Evolutionary conservation across 2,329 filamentous ascomycete species (phyloP).

Genomic region (Fusarium miscanthi): DNA sequence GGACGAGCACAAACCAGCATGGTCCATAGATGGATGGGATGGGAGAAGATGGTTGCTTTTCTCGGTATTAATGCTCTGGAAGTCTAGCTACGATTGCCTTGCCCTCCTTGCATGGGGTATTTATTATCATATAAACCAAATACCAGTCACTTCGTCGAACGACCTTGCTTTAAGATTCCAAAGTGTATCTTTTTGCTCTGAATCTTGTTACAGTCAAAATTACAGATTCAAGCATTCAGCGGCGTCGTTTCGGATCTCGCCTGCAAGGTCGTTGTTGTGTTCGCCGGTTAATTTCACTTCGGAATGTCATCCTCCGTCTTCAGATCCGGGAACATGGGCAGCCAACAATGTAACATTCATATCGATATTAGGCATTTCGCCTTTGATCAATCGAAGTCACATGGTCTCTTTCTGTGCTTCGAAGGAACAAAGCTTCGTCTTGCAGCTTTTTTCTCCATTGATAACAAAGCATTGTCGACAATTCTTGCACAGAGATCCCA

Average conservation of each 20-base stretch:
- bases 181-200: accelerated
- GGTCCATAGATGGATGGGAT: accelerated
- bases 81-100: neutral
- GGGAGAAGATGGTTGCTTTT: accelerated
- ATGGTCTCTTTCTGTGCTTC: accelerated
- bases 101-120: neutral
- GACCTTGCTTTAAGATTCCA: accelerated
- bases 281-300: neutral
- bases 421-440: neutral
- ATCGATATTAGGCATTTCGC: neutral
- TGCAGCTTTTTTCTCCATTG: accelerated
- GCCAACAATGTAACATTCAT: neutral
- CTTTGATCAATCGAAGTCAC: neutral
- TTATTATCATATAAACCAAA: accelerated
- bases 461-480: too few relatives aligned
- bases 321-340: neutral
- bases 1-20: neutral
- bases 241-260: neutral
- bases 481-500: too few relatives aligned
- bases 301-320: neutral
- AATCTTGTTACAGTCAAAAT: accelerated
- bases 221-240: accelerated
- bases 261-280: neutral
- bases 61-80: neutral
- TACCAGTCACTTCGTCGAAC: accelerated